These are phyloP conservation scores for Ricinus communis DNA, from an alignment of 345 rosid genomes.

Conservation along the genomic window DNA sequence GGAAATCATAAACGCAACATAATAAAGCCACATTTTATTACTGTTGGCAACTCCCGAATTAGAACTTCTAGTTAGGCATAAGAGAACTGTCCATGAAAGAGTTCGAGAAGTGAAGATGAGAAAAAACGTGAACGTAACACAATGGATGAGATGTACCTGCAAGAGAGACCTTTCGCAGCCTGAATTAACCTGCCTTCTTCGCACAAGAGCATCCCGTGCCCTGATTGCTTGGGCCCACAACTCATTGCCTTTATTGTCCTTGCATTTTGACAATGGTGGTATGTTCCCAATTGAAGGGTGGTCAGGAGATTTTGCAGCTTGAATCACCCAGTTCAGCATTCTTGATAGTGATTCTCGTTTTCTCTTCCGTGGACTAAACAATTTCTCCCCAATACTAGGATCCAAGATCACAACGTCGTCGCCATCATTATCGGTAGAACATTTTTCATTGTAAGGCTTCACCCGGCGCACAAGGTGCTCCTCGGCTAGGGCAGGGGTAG, in stretches of 20 bases:
- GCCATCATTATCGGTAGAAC: constrained; percentile 4
- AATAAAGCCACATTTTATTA: too few relatives aligned
- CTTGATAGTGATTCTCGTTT: constrained; percentile 41
- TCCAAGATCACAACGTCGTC: constrained; percentile 16
- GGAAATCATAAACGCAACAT: too few relatives aligned
- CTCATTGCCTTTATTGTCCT: constrained; percentile 31
- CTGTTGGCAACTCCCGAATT: too few relatives aligned
- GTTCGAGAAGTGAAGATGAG: background rate
- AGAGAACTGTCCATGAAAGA: too few relatives aligned
- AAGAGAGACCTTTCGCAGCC: background rate
- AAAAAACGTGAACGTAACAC: background rate
- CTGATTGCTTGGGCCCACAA: constrained; percentile 47
- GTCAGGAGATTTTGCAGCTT: constrained; percentile 47
- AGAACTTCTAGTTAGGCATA: too few relatives aligned
- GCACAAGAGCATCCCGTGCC: constrained; percentile 49
- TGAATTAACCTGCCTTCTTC: constrained; percentile 26
- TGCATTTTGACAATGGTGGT: constrained; percentile 47
- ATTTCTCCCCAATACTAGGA: constrained; percentile 18
- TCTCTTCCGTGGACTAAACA: constrained; percentile 34
- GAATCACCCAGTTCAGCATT: constrained; percentile 65
- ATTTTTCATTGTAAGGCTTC: background rate
- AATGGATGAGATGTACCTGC: constrained; percentile 12
- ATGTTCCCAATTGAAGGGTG: constrained; percentile 46
- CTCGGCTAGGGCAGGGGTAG: too few relatives aligned
- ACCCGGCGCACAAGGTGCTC: too few relatives aligned